Evolutionary conservation across 768 basidiomycete species (phyloP).

Genomic region (Lentinula aciculospora): DNA sequence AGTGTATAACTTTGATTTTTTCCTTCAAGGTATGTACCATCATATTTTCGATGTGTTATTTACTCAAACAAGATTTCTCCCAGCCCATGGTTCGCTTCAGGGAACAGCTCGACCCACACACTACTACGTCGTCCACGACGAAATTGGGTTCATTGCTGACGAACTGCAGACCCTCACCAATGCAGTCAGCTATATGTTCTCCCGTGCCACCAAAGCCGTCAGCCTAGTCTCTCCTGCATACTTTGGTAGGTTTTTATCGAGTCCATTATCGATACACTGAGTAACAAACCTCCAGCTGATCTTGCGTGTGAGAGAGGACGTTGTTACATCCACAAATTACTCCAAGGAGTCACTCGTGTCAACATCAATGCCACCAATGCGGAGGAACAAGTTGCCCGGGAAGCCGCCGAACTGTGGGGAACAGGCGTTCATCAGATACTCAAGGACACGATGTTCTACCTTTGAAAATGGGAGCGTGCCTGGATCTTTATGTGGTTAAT

Average conservation of each 20-base stretch:
- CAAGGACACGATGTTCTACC: conserved; percentile 74
- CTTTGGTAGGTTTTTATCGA: conserved; percentile 18
- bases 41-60: neutral
- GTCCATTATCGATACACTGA: neutral
- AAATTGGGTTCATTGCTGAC: conserved; percentile 65
- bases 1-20: conserved; percentile 61
- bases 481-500: too few relatives aligned
- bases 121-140: conserved; percentile 79
- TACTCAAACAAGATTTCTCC: neutral
- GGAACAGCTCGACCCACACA: conserved; percentile 74
- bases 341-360: conserved; percentile 42
- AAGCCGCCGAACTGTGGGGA: conserved; percentile 53
- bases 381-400: conserved; percentile 46
- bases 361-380: conserved; percentile 27
- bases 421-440: conserved; percentile 46
- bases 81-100: conserved; percentile 71
- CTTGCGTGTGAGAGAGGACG: conserved; percentile 53
- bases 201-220: conserved; percentile 83
- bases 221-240: conserved; percentile 79
- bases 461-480: conserved; percentile 34
- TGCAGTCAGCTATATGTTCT: conserved; percentile 71
- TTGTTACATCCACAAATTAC: conserved; percentile 69
- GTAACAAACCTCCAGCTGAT: neutral
- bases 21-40: conserved; percentile 44
- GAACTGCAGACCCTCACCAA: conserved; percentile 68